Base-by-base conservation (phyloP, 2,329 filamentous ascomycete genomes). In the Fusarium scirpi region DNA sequence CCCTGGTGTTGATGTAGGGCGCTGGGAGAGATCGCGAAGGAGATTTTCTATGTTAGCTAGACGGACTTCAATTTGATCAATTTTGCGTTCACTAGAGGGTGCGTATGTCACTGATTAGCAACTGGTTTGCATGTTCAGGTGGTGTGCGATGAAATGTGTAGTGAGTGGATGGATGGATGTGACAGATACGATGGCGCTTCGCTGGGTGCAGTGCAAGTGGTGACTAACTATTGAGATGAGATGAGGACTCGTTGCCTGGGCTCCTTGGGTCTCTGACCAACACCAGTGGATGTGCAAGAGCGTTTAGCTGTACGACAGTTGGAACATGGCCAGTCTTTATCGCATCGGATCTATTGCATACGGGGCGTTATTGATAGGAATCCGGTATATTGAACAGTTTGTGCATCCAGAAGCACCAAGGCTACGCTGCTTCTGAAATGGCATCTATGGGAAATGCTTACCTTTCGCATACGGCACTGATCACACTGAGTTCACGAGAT, bases 201-300 rank as follows among this genome's bases (percentile, higher is more conserved):
- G 16, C 52, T 41, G 34, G 18, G 38, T 13, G 63, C 22, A 54
- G 53, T 38, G 34, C 34, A 38, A 38, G 34, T 38, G 48, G 46
- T 40, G 47, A 80, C 85, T 71, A 78, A 89, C 86, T 89, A 89
- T 82, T 89, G 86, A 45, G 85, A 86, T 4, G 87, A 88, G 62
- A 89, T 89, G 67, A 89, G 80, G 41, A 89, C 86, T 55, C 87
- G 80, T 72, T 88, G 86, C 43, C 86, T 82, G 46, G 82, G 79
- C 73, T 88, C 86, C 74, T 85, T 87, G 27, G 85, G 84, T 63
- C 85, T 83, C 72, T 88, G 86, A 10, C 85, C 84, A 15, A 82
- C 79, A 6, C 86, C 86, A 1, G 85, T 87, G 7, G 85, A 88
- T 62, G 85, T 87, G 73, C 87, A 89, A 15, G 80, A 74, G 11